phyloP scores from a whole-genome alignment of 805 yeast species.

The Zygosaccharomyces bailii region DNA sequence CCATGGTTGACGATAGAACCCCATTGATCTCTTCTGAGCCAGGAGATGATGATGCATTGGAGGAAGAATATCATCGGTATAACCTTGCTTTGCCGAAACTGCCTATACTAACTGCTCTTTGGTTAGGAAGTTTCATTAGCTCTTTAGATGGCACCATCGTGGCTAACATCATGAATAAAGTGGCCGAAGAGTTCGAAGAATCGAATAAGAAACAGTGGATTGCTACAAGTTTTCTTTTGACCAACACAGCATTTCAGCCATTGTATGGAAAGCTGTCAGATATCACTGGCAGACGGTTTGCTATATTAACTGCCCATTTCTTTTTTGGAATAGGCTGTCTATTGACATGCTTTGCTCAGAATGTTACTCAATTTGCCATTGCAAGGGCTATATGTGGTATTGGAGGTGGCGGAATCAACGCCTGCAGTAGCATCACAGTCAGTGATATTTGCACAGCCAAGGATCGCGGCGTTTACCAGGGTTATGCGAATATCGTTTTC shows the following conservation, averaged over 20 bases:
- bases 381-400: slow-evolving; percentile 76
- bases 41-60: slow-evolving; percentile 18
- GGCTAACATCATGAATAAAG: slow-evolving; percentile 46
- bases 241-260: slow-evolving; percentile 67
- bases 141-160: slow-evolving; percentile 48
- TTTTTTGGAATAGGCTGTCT: slow-evolving; percentile 47
- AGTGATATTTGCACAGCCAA: slow-evolving; percentile 74
- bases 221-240: slow-evolving; percentile 58
- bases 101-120: slow-evolving; percentile 39
- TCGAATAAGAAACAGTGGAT: slow-evolving; percentile 58
- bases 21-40: slow-evolving; percentile 13
- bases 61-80: slow-evolving; percentile 26
- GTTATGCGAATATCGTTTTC: slow-evolving; percentile 71
- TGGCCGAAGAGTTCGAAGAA: slow-evolving; percentile 47
- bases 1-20: slow-evolving; percentile 19
- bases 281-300: slow-evolving; percentile 48
- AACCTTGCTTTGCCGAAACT: slow-evolving; percentile 30
- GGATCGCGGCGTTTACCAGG: slow-evolving; percentile 78
- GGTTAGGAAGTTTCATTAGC: slow-evolving; percentile 47
- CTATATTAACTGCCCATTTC: slow-evolving; percentile 41
- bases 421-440: slow-evolving; percentile 69
- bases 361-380: slow-evolving; percentile 40
- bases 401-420: slow-evolving; percentile 87
- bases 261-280: slow-evolving; percentile 59
- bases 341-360: slow-evolving; percentile 38